Evolutionary conservation across 2,329 filamentous ascomycete species (phyloP), one percentile per base, ranked within the genome.

Genomic region (Colletotrichum melonis): DNA sequence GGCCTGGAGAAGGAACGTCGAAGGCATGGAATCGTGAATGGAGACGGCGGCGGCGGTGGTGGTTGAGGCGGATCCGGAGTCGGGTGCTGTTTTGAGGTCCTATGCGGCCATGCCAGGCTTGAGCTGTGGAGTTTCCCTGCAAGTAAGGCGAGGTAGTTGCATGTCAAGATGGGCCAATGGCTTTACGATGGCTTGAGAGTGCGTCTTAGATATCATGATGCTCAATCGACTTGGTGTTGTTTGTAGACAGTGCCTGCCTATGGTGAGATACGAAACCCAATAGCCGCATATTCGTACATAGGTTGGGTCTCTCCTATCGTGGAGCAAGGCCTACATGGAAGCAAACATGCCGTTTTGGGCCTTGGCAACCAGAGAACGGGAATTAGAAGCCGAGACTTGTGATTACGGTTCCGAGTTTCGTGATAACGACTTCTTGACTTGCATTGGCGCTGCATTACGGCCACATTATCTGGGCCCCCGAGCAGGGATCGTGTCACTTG

Each of bases 1-100:
- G 59, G 55, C 42, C 24, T 69, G 69, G 54, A 62, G 69, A 67
- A 57, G 46, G 42, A 71, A 67, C 32, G 7, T 24, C 64, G 14
- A 42, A 19, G 38, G 38, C 7, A 56, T 35, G 32, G 11, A 35
- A 35, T 12, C 11, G 12, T 42, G 22, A 24, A 38, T 56, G 24
- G 60, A 26, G 46, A 55, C 59, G 28, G 16, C 28, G 19, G 16
- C 42, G 38, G 59, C 26, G 38, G 59, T 7, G 55, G 28, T 30
- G 56, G 59, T 14, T n/a, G 56, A 19, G 56, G 56, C 26, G 46
- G 46, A 46, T 38, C 52, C 60, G 12, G 46, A 26, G 49, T 26
- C 30, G 35, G 35, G 24, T 24, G 35, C 56, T 24, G 56, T 32
- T 22, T 35, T 24, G n/a, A 32, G 56, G 56, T 58, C 19, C 59